Percentiles rank a stretch among this genome's conserved stretches.
Evolutionary conservation across 73 alveolate species (phyloP).

Genomic region (Urostyla sp.): DNA sequence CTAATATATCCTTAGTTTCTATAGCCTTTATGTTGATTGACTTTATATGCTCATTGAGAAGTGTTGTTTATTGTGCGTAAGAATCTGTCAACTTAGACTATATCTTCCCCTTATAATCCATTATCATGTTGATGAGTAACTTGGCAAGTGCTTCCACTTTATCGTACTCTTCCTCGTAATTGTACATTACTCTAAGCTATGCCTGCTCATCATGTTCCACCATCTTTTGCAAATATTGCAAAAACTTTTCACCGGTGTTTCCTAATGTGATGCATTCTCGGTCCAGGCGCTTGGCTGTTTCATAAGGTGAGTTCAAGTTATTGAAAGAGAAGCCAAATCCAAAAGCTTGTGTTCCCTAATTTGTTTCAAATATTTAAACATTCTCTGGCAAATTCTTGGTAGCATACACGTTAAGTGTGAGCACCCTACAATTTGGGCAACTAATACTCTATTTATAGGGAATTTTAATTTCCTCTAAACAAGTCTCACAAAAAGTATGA

Average conservation of each 20-base stretch:
- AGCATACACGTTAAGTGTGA: constrained; percentile 43
- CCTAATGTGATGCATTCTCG: constrained; percentile 26
- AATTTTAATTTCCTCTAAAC: constrained; percentile 63
- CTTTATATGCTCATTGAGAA: constrained; percentile 13
- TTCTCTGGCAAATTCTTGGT: constrained; percentile 56
- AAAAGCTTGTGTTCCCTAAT: neutral
- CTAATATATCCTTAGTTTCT: neutral
- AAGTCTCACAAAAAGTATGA: constrained; percentile 83
- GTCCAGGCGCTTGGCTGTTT: constrained; percentile 52
- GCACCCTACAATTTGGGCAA: constrained; percentile 64
- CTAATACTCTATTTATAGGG: constrained; percentile 37
- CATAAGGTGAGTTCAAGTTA: constrained; percentile 52
- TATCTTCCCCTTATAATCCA: constrained; percentile 40
- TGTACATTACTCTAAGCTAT: constrained; percentile 9
- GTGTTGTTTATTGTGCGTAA: neutral
- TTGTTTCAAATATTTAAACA: constrained; percentile 37
- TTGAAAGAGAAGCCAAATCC: neutral
- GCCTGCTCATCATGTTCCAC: constrained; percentile 12
- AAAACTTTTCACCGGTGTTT: constrained; percentile 15
- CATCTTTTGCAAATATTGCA: constrained; percentile 4
- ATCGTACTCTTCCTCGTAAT: constrained; percentile 34
- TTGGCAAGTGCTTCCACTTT: constrained; percentile 22
- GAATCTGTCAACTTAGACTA: constrained; percentile 18
- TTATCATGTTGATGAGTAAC: constrained; percentile 17
- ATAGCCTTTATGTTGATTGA: neutral